These are phyloP conservation scores for Hemisphaericaspora subhashii DNA, from an alignment of 1,139 yeast genomes.

Conservation along the genomic window DNA sequence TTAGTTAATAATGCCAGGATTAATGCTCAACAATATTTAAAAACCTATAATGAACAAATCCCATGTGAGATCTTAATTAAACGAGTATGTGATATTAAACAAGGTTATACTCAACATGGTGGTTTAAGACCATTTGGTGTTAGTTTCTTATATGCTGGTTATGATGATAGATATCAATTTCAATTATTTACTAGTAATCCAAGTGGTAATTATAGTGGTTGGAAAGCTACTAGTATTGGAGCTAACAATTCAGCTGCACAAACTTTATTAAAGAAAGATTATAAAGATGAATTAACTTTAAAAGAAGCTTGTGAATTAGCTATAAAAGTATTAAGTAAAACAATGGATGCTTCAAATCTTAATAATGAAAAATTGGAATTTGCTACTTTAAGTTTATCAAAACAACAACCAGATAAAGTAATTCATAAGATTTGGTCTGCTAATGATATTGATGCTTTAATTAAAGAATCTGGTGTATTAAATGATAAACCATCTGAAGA, in stretches of 20 bases:
- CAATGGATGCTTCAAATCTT: constrained; percentile 86
- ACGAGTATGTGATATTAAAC: constrained; percentile 88
- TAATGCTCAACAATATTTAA: constrained; percentile 79
- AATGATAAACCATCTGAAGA: constrained; percentile 38
- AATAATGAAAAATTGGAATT: constrained; percentile 70
- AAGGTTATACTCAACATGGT: constrained; percentile 98
- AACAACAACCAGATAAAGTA: constrained; percentile 49
- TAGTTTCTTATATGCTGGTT: constrained; percentile 93
- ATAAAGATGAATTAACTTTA: constrained; percentile 75
- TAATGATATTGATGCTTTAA: constrained; percentile 68
- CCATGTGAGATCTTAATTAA: constrained; percentile 91
- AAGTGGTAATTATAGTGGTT: constrained; percentile 95
- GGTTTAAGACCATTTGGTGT: constrained; percentile 99
- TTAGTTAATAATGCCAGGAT: constrained; percentile 86
- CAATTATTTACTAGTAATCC: constrained; percentile 96
- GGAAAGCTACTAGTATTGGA: constrained; percentile 98
- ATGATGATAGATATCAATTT: constrained; percentile 85
- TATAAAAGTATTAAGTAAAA: constrained; percentile 86
- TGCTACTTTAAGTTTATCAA: constrained; percentile 65
- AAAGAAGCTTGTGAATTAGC: constrained; percentile 87
- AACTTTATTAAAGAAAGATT: constrained; percentile 91
- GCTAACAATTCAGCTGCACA: constrained; percentile 97
- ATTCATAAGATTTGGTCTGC: constrained; percentile 79
- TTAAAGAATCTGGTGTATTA: constrained; percentile 72
- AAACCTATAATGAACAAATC: constrained; percentile 85